Conservation (phyloP, 345 rosid species). For the Brassica incana region DNA sequence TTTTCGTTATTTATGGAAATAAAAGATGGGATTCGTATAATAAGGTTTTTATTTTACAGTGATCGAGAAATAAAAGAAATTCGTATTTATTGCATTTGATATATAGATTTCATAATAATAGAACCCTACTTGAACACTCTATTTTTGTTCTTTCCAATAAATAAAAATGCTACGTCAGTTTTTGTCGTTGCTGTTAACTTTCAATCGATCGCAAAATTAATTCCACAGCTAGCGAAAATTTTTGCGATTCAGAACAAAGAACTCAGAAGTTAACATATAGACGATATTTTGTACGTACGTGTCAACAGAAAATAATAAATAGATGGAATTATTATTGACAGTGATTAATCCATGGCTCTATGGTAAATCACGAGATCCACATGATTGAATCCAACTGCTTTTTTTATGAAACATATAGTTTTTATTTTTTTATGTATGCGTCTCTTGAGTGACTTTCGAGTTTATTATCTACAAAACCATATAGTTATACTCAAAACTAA, state of each 20-base stretch:
- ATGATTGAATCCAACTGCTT: constrained; percentile 40
- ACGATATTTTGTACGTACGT: constrained; percentile 26
- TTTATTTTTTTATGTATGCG: not conserved
- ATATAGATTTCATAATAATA: not conserved
- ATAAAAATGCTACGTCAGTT: constrained; percentile 21
- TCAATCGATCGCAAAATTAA: constrained; percentile 33
- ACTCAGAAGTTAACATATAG: constrained; percentile 6
- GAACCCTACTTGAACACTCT: constrained; percentile 24
- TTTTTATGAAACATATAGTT: constrained; percentile 9
- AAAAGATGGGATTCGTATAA: constrained; percentile 18
- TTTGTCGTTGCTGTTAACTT: constrained; percentile 26
- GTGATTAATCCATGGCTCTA: constrained; percentile 36
- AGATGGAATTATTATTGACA: constrained; percentile 39
- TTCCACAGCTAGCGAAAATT: constrained; percentile 27
- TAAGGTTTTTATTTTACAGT: constrained; percentile 4
- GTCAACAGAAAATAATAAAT: constrained; percentile 36
- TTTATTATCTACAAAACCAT: constrained; percentile 1
- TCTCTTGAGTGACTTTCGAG: not conserved
- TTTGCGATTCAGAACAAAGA: constrained; percentile 36
- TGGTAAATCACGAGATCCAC: constrained; percentile 45
- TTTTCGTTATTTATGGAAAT: constrained; percentile 36
- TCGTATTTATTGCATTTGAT: constrained; percentile 27
- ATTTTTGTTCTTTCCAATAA: constrained; percentile 26
- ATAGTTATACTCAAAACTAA: constrained; percentile 7
- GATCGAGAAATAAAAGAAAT: constrained; percentile 7